Percentiles rank a stretch among this genome's conserved stretches.
These are phyloP conservation scores for Fomes fomentarius DNA, from an alignment of 1,284 basidiomycete genomes.

Conservation along the genomic window DNA sequence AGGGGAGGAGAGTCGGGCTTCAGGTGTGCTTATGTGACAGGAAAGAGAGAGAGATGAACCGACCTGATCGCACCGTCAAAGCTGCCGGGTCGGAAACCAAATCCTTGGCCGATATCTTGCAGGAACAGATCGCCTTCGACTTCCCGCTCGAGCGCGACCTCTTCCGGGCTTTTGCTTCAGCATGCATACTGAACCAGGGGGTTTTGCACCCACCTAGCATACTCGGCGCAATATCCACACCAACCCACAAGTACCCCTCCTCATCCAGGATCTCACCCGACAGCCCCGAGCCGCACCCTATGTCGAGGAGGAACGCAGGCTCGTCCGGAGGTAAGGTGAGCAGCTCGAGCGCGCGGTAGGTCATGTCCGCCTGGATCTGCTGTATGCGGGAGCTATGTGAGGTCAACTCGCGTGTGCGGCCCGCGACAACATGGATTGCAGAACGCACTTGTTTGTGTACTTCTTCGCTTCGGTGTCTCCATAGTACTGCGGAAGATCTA, in stretches of 20 bases:
- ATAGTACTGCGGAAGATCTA: conserved; percentile 77
- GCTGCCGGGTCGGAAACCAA: conserved; percentile 93
- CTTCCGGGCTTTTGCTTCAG: conserved; percentile 53
- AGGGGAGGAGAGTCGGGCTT: neutral
- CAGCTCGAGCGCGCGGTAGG: conserved; percentile 92
- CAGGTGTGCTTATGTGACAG: too few relatives aligned
- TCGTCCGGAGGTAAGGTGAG: conserved; percentile 80
- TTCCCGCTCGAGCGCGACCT: conserved; percentile 92
- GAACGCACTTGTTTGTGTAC: conserved; percentile 90
- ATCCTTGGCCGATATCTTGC: conserved; percentile 92
- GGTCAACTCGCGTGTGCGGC: conserved; percentile 4
- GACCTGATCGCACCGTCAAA: conserved; percentile 99
- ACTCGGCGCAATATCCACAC: conserved; percentile 94
- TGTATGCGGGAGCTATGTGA: conserved; percentile 86
- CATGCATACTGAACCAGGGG: neutral
- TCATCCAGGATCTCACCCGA: conserved; percentile 97
- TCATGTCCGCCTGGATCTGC: conserved; percentile 98
- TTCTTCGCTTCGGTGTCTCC: conserved; percentile 95
- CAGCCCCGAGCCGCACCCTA: conserved; percentile 98
- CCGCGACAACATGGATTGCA: neutral
- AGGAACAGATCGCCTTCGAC: conserved; percentile 93
- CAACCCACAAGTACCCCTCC: conserved; percentile 93
- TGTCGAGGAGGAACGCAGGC: conserved; percentile 88
- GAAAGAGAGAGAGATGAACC: conserved; percentile 17
- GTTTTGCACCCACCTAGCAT: conserved; percentile 79